A percentile compares a stretch with the other conserved stretches of the same genome.
phyloP scores from a whole-genome alignment of 2,329 filamentous ascomycete genomes.

The Venturia effusa region DNA sequence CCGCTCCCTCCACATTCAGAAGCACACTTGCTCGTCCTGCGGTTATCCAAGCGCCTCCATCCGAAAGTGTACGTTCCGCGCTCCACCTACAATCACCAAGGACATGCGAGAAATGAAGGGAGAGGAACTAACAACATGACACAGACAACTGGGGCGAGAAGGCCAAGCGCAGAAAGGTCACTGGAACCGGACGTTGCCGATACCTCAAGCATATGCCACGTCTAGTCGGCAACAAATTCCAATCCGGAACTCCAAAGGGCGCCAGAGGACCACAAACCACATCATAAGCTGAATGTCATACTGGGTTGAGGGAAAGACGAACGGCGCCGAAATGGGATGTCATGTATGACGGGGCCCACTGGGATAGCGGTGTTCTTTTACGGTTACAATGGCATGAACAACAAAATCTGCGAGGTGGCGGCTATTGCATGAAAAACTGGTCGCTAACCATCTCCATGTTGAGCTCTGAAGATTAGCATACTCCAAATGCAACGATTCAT shows the following conservation, averaged over 20 bases:
- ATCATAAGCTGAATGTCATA: background rate
- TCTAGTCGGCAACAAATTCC: constrained; percentile 98
- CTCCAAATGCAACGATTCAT: constrained; percentile 1
- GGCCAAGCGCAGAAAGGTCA: constrained; percentile 99
- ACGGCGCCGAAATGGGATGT: background rate
- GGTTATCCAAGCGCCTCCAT: constrained; percentile 96
- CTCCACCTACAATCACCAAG: background rate
- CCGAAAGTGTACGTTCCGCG: constrained; percentile 79
- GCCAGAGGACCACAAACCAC: constrained; percentile 49
- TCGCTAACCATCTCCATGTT: background rate
- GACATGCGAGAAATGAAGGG: constrained; percentile 2
- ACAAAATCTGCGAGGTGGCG: constrained; percentile 2
- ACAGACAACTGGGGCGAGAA: constrained; percentile 99
- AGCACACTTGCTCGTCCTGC: constrained; percentile 93
- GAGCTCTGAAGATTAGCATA: constrained; percentile 1
- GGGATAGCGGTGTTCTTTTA: constrained; percentile 3
- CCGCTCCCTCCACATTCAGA: constrained; percentile 98
- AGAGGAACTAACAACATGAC: constrained; percentile 14
- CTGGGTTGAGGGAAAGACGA: background rate
- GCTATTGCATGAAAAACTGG: background rate
- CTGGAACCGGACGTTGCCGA: constrained; percentile 90
- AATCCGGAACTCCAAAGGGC: constrained; percentile 75
- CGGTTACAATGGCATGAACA: constrained; percentile 1
- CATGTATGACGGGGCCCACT: background rate
- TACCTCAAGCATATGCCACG: constrained; percentile 88